Percentiles rank a stretch among this genome's conserved stretches.
Conservation (phyloP, 1,284 basidiomycete genomes). For the Cutaneotrichosporon cavernicola region DNA sequence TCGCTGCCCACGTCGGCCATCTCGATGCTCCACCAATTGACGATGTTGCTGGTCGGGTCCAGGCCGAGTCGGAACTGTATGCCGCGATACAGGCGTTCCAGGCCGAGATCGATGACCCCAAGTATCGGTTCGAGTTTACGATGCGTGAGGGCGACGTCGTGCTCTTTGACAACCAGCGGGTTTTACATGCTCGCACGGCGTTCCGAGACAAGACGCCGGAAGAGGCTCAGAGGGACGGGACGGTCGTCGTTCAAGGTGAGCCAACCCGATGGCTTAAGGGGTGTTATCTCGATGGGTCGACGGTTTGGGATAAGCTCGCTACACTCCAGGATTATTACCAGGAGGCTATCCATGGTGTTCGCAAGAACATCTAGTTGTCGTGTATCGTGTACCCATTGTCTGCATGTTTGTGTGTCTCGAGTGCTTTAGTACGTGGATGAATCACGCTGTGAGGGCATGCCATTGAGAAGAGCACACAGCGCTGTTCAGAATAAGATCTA, state of each 20-base stretch:
- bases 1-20: constrained; percentile 14
- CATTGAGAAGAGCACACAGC: no score
- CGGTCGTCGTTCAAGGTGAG: constrained; percentile 54
- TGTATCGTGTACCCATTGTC: not conserved
- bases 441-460: no score
- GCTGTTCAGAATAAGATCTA: no score
- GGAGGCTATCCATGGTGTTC: not conserved
- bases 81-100: constrained; percentile 67
- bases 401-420: not conserved
- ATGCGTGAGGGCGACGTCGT: constrained; percentile 83
- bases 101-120: constrained; percentile 60
- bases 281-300: constrained; percentile 78
- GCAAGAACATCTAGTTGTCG: not conserved
- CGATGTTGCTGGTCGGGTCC: constrained; percentile 13
- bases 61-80: constrained; percentile 59
- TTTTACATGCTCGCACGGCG: constrained; percentile 80
- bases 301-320: constrained; percentile 61
- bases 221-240: constrained; percentile 32
- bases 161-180: constrained; percentile 89
- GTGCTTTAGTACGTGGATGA: no score
- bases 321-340: constrained; percentile 22
- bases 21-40: not conserved
- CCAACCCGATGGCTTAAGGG: constrained; percentile 78
- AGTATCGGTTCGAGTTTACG: constrained; percentile 64
- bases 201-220: constrained; percentile 60